Evolutionary conservation across 345 rosid species (phyloP).

Genomic region (Pistacia atlantica): DNA sequence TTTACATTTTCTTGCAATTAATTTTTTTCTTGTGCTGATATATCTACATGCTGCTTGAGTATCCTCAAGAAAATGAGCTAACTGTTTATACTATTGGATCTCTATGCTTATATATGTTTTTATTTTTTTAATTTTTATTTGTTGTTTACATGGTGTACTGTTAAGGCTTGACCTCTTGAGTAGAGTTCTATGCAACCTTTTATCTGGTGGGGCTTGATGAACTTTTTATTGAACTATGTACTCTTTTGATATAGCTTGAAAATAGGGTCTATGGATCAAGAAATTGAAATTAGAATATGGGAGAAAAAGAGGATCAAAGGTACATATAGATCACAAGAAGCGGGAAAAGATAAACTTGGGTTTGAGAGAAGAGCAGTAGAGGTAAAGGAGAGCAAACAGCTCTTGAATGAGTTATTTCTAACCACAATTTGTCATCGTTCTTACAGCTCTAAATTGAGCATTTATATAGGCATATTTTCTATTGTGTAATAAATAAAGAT

Average conservation of each 20-base stretch:
- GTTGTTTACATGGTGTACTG: too few relatives aligned
- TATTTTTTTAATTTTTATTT: not conserved
- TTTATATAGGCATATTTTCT: not conserved
- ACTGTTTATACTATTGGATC: constrained; percentile 1
- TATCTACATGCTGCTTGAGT: not conserved
- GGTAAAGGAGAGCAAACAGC: not conserved
- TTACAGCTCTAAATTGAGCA: not conserved
- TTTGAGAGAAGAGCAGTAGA: not conserved
- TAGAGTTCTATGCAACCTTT: not conserved
- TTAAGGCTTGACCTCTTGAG: not conserved
- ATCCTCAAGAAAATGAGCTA: not conserved
- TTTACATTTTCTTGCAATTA: not conserved
- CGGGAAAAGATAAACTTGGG: not conserved
- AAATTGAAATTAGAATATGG: not conserved
- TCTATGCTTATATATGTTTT: not conserved
- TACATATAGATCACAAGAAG: not conserved
- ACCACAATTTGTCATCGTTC: not conserved
- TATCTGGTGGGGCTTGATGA: not conserved
- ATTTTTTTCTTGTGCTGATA: not conserved
- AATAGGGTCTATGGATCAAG: not conserved
- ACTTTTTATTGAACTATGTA: not conserved
- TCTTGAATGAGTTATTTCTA: not conserved
- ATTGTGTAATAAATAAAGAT: not conserved
- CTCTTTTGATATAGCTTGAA: not conserved
- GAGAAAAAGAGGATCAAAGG: constrained; percentile 3